These are phyloP conservation scores for Jaltomata sinuosa DNA, from an alignment of 257 asterid species.

Conservation along the genomic window DNA sequence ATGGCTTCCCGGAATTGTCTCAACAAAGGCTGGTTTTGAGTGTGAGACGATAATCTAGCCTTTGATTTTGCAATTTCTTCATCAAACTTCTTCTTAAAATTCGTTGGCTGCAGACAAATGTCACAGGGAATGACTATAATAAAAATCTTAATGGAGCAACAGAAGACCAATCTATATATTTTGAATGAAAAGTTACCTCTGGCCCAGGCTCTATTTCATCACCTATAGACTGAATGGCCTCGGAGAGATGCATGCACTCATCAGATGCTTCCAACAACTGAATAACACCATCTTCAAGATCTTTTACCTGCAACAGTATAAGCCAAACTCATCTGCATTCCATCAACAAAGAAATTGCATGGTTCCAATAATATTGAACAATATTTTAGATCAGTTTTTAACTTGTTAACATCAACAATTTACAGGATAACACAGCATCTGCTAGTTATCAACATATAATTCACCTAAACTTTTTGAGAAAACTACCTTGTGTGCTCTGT, in stretches of 20 bases:
- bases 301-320: constrained; percentile 53
- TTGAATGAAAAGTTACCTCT: constrained; percentile 36
- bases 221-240: constrained; percentile 50
- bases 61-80: constrained; percentile 43
- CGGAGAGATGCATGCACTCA: constrained; percentile 61
- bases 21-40: constrained; percentile 42
- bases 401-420: background rate
- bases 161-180: background rate
- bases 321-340: background rate
- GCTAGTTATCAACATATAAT: background rate
- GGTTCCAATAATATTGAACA: background rate
- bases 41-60: constrained; percentile 30
- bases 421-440: background rate
- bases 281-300: constrained; percentile 57
- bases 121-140: background rate
- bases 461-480: background rate
- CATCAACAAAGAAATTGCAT: background rate
- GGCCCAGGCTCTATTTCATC: constrained; percentile 46
- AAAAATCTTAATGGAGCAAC: background rate
- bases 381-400: background rate
- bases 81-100: constrained; percentile 64
- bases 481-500: background rate
- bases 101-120: constrained; percentile 45
- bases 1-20: constrained; percentile 83
- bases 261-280: constrained; percentile 56